Evolutionary conservation across 2,329 filamentous ascomycete species (phyloP).

Genomic region (Pezicula radicicola): DNA sequence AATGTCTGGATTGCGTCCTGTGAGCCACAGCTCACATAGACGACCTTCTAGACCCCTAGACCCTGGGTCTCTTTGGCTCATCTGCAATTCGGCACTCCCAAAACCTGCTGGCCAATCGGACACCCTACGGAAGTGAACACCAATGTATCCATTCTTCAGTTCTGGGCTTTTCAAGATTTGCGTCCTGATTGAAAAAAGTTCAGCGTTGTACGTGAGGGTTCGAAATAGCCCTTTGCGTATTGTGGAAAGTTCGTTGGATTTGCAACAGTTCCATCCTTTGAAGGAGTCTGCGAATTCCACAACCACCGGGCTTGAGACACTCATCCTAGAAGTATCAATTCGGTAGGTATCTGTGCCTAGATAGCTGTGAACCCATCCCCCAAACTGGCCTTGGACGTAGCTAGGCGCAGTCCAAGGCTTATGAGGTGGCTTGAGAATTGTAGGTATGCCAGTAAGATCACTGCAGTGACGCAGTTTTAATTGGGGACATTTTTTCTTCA

Average conservation of each 20-base stretch:
- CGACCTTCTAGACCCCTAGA: constrained; percentile 1
- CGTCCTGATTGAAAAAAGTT: constrained; percentile 10
- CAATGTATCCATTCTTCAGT: constrained; percentile 16
- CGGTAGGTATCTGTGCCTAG: not conserved
- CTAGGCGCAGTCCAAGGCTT: not conserved
- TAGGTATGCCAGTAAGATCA: constrained; percentile 13
- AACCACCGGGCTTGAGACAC: constrained; percentile 6
- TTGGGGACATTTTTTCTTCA: constrained; percentile 12
- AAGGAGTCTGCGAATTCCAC: constrained; percentile 17
- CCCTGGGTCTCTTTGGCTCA: constrained; percentile 4
- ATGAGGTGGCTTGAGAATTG: constrained; percentile 4
- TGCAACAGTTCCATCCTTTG: constrained; percentile 17
- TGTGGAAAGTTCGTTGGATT: constrained; percentile 10
- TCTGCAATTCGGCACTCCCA: constrained; percentile 11
- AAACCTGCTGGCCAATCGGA: constrained; percentile 17
- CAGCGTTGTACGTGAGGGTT: constrained; percentile 12
- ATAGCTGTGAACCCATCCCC: constrained; percentile 1
- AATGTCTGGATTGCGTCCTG: constrained; percentile 13
- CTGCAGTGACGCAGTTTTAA: constrained; percentile 13
- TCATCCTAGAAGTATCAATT: constrained; percentile 9
- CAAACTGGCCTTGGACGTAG: not conserved
- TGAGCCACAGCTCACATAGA: constrained; percentile 22
- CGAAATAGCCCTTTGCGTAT: constrained; percentile 19
- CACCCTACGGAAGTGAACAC: constrained; percentile 20
- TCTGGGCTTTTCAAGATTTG: constrained; percentile 8